Base-by-base conservation (phyloP, 2,329 filamentous ascomycete species). In the Cercospora brassicicola region DNA sequence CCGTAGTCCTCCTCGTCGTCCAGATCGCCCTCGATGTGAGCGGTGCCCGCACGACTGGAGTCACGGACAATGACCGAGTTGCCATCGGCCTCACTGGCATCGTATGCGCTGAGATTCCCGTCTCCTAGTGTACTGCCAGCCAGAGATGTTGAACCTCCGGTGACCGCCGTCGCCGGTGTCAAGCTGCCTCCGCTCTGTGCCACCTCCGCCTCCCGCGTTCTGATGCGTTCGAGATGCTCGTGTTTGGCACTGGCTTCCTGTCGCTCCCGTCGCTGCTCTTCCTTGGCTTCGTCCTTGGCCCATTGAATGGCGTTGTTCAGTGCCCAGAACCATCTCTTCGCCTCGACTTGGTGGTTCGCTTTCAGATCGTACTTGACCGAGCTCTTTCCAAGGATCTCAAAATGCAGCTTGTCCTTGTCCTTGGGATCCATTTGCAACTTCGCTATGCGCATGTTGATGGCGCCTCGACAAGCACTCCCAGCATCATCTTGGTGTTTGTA, bases 401-500 rank as follows among this genome's bases (percentile, higher is more conserved):
- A 98, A 68, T 94, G 93, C 56, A 94, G 94, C 83, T 98, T 99
- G 78, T 99, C 95, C 83, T 98, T 99, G 78, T 99, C 95, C 73
- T 97, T 93, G 0, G 94, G 87, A 77, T 96, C 96, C 94, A 99
- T 98, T 80, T 94, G 91, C 31, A 99, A 86, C 76, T 89, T 90
- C 26, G 95, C 95, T 73, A 99, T 99, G 69, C 91, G 91, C 94
- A 99, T 99, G 79, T 98, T 98, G 82, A 99, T 99, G 62, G 95
- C 95, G 67, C 95, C 95, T 70, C 95, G 93, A 79, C 95, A 99
- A 65, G 95, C 95, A 62, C 93, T 96, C 26, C 94, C 95, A 33
- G 93, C 92, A 78, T 99, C 95, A 78, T 99, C 95, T 81, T 99
- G 95, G 79, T 98, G 93, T 82, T 99, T 99, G 84, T 98, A 99